Percentiles rank a stretch among this genome's conserved stretches.
These are phyloP conservation scores for Amphirosellinia nigrospora DNA, from an alignment of 495 filamentous ascomycete species.

Conservation along the genomic window DNA sequence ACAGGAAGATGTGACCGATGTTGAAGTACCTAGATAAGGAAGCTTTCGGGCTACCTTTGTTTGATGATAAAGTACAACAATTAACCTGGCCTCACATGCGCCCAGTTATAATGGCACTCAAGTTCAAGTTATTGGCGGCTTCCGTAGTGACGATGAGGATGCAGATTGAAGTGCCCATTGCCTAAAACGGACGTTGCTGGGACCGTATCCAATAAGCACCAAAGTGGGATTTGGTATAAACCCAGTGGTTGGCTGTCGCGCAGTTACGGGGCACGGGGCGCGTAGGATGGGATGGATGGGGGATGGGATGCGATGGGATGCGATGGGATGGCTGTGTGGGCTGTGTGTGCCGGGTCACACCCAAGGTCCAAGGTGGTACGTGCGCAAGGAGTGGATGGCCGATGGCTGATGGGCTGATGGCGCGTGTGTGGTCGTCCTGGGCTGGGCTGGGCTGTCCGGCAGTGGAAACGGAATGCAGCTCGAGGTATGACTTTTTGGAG, in stretches of 20 bases:
- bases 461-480: slow-evolving; percentile 33
- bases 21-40: neutral
- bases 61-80: neutral
- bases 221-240: neutral
- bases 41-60: neutral
- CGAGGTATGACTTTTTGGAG: slow-evolving; percentile 30
- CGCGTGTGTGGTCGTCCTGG: slow-evolving; percentile 1
- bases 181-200: slow-evolving; percentile 26
- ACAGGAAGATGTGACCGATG: neutral
- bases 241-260: neutral
- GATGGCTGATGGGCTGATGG: too few relatives aligned
- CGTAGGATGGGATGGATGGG: neutral
- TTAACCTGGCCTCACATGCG: neutral
- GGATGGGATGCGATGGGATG: neutral
- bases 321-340: neutral
- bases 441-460: slow-evolving; percentile 18
- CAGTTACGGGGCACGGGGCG: neutral
- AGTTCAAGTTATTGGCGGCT: neutral
- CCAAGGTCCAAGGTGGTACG: slow-evolving; percentile 25
- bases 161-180: slow-evolving; percentile 19
- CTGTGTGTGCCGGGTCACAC: slow-evolving; percentile 5
- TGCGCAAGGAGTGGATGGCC: slow-evolving; percentile 16
- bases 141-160: slow-evolving; percentile 22
- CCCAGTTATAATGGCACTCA: neutral
- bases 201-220: slow-evolving; percentile 9